Evolutionary conservation across 2,329 filamentous ascomycete species (phyloP), one percentile per base, ranked within the genome.

Genomic region (Cadophora sp.): DNA sequence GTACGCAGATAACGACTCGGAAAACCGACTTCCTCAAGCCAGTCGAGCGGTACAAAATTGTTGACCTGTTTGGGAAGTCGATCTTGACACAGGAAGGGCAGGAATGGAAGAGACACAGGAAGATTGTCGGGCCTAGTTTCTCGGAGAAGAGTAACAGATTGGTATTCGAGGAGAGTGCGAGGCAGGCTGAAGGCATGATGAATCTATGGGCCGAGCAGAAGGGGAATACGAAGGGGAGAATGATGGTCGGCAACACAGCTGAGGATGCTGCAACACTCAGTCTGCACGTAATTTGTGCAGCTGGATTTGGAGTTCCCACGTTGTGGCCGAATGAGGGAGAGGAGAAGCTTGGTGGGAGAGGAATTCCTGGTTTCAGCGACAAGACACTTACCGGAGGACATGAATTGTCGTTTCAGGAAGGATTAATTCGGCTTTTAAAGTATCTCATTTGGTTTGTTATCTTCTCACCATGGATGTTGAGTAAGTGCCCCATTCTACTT

Each of bases 241-340:
- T 76, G 50, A 79, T 77, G 0, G 73, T 85, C 1, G 68, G 72
- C 41, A 78, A 83, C 63, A 78, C 82, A 1, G 79, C 80, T 2
- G 70, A 72, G 27, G 82, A 83, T 64, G 80, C 82, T 0, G 85
- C 85, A 80, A 81, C 81, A 58, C 75, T 86, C 70, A 83, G 80
- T 64, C 74, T 87, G 43, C 82, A 85, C 74, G 81, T 87, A 50
- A 86, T 87, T 69, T 84, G 83, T 72, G 80, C 80, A 45, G 84
- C 84, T 61, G 84, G 84, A 2, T 86, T 87, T 73, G 84, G 76
- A 3, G 72, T 76, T 2, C 68, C 67, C 1, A 72, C 76, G n/a
- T 24, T 72, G 1, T 77, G 76, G 76, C 66, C 83, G 7, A 81
- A 83, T 68, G 81, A 85, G 72, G 78, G 79, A 63, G 74, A 76